phyloP scores from a whole-genome alignment of 2,329 filamentous ascomycete genomes.

The Truncatella angustata region DNA sequence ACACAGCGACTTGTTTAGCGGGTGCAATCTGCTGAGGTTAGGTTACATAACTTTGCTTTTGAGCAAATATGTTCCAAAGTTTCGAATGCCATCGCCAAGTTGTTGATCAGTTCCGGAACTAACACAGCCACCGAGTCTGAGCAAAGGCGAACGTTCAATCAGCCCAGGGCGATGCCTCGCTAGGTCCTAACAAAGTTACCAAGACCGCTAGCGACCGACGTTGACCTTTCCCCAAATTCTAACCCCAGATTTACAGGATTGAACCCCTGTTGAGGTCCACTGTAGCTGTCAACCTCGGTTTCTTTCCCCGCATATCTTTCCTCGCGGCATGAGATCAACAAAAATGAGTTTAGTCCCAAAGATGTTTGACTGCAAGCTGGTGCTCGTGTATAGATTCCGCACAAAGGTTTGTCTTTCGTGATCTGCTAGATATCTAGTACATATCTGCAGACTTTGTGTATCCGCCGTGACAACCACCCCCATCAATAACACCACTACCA shows the following conservation, averaged over 20 bases:
- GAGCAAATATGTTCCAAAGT: too few species aligned
- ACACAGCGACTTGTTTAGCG: too few species aligned
- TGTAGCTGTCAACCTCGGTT: slow-evolving; percentile 10
- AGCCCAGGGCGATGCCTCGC: not conserved
- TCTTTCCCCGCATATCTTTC: slow-evolving; percentile 3
- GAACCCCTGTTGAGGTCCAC: slow-evolving; percentile 1
- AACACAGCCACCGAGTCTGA: too few species aligned
- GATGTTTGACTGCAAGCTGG: not conserved
- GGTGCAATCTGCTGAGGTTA: too few species aligned
- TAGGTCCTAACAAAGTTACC: not conserved
- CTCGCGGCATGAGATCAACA: not conserved
- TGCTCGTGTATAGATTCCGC: too few species aligned
- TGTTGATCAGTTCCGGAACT: too few species aligned
- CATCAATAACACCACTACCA: not conserved
- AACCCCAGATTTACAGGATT: slow-evolving; percentile 7
- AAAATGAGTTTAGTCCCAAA: not conserved
- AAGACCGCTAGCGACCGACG: not conserved
- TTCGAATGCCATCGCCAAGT: too few species aligned
- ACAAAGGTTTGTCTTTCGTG: too few species aligned
- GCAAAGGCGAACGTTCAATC: too few species aligned
- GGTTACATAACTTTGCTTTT: too few species aligned
- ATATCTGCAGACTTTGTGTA: too few species aligned
- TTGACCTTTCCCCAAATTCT: slow-evolving; percentile 9
- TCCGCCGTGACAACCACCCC: not conserved
- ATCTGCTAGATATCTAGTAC: too few species aligned